Evolutionary conservation across 768 basidiomycete species (phyloP), one percentile per base, ranked within the genome.

Genomic region (Hygrophorus pudorinus): DNA sequence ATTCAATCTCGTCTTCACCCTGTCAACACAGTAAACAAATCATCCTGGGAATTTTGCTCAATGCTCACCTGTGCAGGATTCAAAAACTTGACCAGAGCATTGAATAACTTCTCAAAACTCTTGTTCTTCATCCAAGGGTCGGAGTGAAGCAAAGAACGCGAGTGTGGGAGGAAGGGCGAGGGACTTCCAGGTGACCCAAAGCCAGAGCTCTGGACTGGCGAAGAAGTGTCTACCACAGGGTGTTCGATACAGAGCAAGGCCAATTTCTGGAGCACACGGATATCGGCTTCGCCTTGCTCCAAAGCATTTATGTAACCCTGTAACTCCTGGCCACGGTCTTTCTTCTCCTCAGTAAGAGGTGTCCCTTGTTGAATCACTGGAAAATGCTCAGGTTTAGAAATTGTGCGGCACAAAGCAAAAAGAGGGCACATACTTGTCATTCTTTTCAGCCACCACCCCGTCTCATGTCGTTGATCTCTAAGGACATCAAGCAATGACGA

Each of bases 371-470:
- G 69, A 48, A 78, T 60, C 48, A 78, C 73, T 76, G 51, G 14
- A 24, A 31, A 47, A 20, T 6, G 41, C 12, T 31, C 32, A 33
- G 9, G 43, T 3, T 51, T 37, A 42, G 37, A 61, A 42, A 58
- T 49, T 39, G 49, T 14, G 24, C 13, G n/a, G 38, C 3, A 41
- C 33, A 30, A 20, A 28, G 17, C 4, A 27, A 11, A 43, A 28
- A 40, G 12, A 4, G 46, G 38, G 41, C 32, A 75, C 78, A 59
- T 57, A 92, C 89, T 61, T 33, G 73, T 66, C 58, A 76, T 79
- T 51, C 83, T 71, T 57, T 85, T 87, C 49, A 78, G 58, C 89
- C 90, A 92, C 90, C 90, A 93, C 5, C 76, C 76, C 16, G 76
- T 79, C 54, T 85, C 81, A 53, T 80, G 76, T 48, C 71, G 79